phyloP scores from a whole-genome alignment of 768 basidiomycete genomes.

The Leccinum arenicola region DNA sequence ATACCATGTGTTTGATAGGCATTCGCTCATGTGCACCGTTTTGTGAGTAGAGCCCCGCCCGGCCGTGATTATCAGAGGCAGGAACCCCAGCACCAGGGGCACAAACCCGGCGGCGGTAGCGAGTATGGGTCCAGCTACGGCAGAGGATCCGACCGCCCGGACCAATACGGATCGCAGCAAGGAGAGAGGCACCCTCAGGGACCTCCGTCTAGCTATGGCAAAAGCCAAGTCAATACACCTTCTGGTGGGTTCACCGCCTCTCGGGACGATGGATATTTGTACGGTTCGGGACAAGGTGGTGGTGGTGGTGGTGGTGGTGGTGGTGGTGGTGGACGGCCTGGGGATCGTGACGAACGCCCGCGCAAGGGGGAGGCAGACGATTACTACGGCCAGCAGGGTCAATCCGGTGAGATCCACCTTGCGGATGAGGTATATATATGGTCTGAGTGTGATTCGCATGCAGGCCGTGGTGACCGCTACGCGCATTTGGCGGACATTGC shows the following conservation, averaged over 20 bases:
- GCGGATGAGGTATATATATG: background rate
- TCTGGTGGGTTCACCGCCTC: conserved; percentile 17
- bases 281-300: conserved; percentile 8
- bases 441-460: conserved; percentile 2
- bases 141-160: conserved; percentile 3
- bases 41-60: conserved; percentile 6
- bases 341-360: conserved; percentile 1
- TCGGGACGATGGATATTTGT: conserved; percentile 8
- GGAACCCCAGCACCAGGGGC: conserved; percentile 1
- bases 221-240: conserved; percentile 9
- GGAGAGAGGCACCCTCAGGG: conserved; percentile 8
- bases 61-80: conserved; percentile 8
- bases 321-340: background rate
- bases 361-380: conserved; percentile 17
- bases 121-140: conserved; percentile 1
- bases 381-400: conserved; percentile 16
- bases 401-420: conserved; percentile 3
- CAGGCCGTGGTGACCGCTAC: conserved; percentile 23
- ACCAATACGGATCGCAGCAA: conserved; percentile 11
- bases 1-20: background rate
- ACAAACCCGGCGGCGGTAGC: conserved; percentile 1
- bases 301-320: background rate
- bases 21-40: background rate
- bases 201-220: conserved; percentile 1
- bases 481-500: conserved; percentile 17